Conservation (phyloP, 1,284 basidiomycete species). For the Ceratobasidium sp. region DNA sequence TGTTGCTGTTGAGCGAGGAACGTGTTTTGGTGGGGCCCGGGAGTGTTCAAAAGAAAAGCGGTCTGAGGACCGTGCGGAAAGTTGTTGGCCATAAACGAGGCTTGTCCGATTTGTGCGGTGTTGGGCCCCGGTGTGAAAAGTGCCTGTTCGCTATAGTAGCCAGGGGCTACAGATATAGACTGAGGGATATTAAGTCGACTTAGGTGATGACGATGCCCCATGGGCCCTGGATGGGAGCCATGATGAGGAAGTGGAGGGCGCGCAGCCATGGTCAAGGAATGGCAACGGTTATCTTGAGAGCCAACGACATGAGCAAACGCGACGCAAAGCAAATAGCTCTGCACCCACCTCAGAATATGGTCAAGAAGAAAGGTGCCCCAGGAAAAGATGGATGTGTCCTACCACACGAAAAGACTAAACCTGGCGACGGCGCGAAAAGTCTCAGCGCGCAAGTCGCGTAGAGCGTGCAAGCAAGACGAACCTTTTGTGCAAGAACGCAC, state of each 20-base stretch:
- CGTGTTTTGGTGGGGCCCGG: constrained; percentile 20
- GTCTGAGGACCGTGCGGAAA: constrained; percentile 40
- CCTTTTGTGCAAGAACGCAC: constrained; percentile 16
- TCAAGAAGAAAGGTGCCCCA: constrained; percentile 25
- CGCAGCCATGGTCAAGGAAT: constrained; percentile 38
- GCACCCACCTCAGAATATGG: constrained; percentile 32
- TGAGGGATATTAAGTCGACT: constrained; percentile 25
- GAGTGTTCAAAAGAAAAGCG: constrained; percentile 31
- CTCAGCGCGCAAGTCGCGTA: background rate
- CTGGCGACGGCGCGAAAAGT: constrained; percentile 34
- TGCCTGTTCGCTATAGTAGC: constrained; percentile 30
- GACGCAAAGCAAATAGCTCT: background rate
- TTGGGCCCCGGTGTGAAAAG: constrained; percentile 29
- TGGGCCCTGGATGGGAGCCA: constrained; percentile 38
- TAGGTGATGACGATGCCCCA: constrained; percentile 33
- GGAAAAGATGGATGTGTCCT: constrained; percentile 24
- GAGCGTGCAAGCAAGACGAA: background rate
- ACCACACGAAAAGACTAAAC: constrained; percentile 28
- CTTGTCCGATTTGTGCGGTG: constrained; percentile 18
- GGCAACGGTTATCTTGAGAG: constrained; percentile 24
- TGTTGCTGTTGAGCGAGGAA: constrained; percentile 39
- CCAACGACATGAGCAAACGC: background rate
- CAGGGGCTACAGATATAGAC: constrained; percentile 25
- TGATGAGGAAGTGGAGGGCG: constrained; percentile 42
- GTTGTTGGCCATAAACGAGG: constrained; percentile 36